Evolutionary conservation across 2,329 filamentous ascomycete species (phyloP).

Genomic region (Tolypocladium paradoxum): DNA sequence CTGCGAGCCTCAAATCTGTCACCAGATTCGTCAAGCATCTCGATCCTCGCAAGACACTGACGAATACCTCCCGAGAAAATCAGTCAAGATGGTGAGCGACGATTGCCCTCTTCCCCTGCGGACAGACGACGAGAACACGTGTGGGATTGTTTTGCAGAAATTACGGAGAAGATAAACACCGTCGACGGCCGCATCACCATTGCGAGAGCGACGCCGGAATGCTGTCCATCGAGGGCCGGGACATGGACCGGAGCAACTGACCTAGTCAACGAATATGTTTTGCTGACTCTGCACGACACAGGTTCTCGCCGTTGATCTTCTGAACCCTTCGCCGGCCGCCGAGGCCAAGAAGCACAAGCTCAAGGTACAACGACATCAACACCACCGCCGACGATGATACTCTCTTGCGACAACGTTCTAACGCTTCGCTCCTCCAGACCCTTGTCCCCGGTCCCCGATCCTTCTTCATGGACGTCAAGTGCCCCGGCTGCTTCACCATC

Average conservation of each 20-base stretch:
- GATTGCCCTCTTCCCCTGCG: constrained; percentile 8
- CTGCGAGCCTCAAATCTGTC: constrained; percentile 44
- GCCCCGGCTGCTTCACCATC: constrained; percentile 99
- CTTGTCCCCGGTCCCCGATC: constrained; percentile 94
- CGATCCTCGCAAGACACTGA: constrained; percentile 35
- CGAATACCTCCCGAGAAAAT: constrained; percentile 33
- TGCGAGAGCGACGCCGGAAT: constrained; percentile 7
- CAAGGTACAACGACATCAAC: constrained; percentile 57
- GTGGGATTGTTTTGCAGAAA: constrained; percentile 6
- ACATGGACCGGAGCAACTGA: not conserved
- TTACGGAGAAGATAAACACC: not conserved
- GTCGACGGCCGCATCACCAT: constrained; percentile 8
- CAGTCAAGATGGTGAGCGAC: constrained; percentile 60
- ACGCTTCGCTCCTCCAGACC: constrained; percentile 41
- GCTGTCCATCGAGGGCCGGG: constrained; percentile 7
- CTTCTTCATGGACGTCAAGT: constrained; percentile 99
- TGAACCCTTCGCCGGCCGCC: constrained; percentile 95
- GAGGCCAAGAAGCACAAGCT: constrained; percentile 99
- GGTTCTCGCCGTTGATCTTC: constrained; percentile 99
- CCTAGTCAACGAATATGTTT: constrained; percentile 6
- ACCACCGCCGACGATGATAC: constrained; percentile 5
- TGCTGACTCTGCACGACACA: constrained; percentile 43
- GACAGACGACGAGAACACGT: constrained; percentile 8
- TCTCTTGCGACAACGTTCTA: constrained; percentile 6
- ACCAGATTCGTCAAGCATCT: constrained; percentile 42